Evolutionary conservation across 306 rosid genomes (phyloP).

Genomic region (Nissolia schottii): DNA sequence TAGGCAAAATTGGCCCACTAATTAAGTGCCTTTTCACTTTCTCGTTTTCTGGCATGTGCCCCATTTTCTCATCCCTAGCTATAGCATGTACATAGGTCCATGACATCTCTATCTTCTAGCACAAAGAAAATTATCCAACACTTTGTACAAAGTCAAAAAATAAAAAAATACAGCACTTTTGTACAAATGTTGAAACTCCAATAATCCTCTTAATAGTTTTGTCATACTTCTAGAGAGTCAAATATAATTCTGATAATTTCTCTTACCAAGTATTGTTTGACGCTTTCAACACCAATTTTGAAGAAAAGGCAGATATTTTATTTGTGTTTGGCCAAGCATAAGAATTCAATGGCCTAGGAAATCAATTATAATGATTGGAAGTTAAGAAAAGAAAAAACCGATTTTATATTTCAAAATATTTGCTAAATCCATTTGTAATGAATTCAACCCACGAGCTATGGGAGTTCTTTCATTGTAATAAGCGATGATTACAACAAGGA

Average conservation of each 20-base stretch:
- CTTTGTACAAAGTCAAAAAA: slow-evolving; percentile 1
- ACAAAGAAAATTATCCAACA: not conserved
- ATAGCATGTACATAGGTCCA: not conserved
- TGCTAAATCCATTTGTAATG: not conserved
- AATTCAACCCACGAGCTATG: not conserved
- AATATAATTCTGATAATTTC: not conserved
- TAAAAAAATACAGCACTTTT: not conserved
- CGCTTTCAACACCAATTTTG: slow-evolving; percentile 1
- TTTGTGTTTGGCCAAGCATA: not conserved
- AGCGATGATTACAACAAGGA: not conserved
- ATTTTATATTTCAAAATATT: not conserved
- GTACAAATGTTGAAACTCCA: slow-evolving; percentile 17
- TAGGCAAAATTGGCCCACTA: slow-evolving; percentile 50
- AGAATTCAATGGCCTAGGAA: not conserved
- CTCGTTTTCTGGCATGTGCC: slow-evolving; percentile 38
- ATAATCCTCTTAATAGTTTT: too few species aligned
- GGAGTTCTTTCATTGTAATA: not conserved
- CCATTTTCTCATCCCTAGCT: slow-evolving; percentile 29
- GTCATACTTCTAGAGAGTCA: slow-evolving; percentile 39
- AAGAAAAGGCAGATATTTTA: slow-evolving; percentile 11
- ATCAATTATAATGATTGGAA: not conserved
- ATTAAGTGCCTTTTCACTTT: slow-evolving; percentile 43
- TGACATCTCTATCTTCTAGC: not conserved
- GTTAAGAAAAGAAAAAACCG: not conserved
- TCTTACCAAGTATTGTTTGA: not conserved